These are phyloP conservation scores for Pseudogymnoascus sp. DNA, from an alignment of 2,329 filamentous ascomycete genomes.

Conservation along the genomic window DNA sequence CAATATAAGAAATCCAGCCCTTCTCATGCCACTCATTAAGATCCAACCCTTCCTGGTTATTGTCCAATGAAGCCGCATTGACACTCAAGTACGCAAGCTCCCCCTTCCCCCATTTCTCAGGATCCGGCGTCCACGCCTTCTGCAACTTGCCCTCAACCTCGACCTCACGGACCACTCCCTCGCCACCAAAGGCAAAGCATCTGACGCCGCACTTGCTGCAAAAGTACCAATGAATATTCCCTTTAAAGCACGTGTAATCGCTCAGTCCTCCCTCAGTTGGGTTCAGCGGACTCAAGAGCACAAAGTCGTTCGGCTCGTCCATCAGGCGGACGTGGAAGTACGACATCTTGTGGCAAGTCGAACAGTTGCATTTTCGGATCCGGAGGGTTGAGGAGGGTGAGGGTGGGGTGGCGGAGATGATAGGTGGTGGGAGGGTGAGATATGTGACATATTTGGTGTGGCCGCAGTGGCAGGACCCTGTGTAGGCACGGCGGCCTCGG, in stretches of 20 bases:
- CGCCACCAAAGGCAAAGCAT: slow-evolving; percentile 35
- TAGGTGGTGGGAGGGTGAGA: slow-evolving; percentile 34
- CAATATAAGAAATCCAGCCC: slow-evolving; percentile 27
- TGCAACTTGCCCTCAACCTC: slow-evolving; percentile 15
- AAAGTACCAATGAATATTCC: slow-evolving; percentile 37
- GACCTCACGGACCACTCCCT: slow-evolving; percentile 25
- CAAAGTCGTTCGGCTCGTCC: slow-evolving; percentile 36
- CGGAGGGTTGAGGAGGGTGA: slow-evolving; percentile 27
- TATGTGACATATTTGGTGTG: slow-evolving; percentile 36
- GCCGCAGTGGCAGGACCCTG: slow-evolving; percentile 43
- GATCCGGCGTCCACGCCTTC: slow-evolving; percentile 28
- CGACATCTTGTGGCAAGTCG: slow-evolving; percentile 41
- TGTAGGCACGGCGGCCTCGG: slow-evolving; percentile 22
- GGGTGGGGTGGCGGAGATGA: slow-evolving; percentile 23
- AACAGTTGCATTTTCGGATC: slow-evolving; percentile 39
- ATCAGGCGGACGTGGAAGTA: slow-evolving; percentile 39
- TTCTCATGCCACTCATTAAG: slow-evolving; percentile 33
- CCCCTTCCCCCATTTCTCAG: slow-evolving; percentile 24
- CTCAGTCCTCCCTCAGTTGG: slow-evolving; percentile 32
- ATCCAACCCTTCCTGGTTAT: slow-evolving; percentile 33
- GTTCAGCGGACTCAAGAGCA: slow-evolving; percentile 37
- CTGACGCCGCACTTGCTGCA: slow-evolving; percentile 40
- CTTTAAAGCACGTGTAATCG: slow-evolving; percentile 33
- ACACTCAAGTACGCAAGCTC: slow-evolving; percentile 31
- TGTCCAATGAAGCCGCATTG: slow-evolving; percentile 34